Evolutionary conservation across 768 basidiomycete species (phyloP).

Genomic region (Tulasnella sp.): DNA sequence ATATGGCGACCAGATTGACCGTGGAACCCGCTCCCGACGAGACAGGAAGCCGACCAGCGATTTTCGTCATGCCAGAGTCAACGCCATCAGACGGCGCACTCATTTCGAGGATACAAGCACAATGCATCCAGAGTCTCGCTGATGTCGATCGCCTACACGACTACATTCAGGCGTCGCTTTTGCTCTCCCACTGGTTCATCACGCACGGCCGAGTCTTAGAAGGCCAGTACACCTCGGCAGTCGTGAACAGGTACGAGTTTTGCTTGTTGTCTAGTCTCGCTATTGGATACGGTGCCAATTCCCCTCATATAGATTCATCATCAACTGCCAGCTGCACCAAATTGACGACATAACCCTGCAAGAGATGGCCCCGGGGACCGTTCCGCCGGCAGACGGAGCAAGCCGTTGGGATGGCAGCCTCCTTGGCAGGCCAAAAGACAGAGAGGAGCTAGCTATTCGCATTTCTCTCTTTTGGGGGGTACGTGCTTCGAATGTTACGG

Average conservation of each 20-base stretch:
- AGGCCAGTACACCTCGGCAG: conserved; percentile 18
- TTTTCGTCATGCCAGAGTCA: not conserved
- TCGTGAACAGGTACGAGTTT: not conserved
- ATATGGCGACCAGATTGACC: not conserved
- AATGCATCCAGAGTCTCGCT: not conserved
- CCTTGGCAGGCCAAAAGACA: conserved; percentile 15
- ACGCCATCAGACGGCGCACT: not conserved
- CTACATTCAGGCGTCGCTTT: conserved; percentile 31
- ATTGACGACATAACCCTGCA: not conserved
- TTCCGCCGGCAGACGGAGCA: not conserved
- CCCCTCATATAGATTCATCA: not conserved
- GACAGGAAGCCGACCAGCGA: not conserved
- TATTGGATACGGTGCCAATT: not conserved
- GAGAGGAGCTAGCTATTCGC: conserved; percentile 18
- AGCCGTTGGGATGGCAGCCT: conserved; percentile 23
- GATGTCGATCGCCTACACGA: conserved; percentile 27
- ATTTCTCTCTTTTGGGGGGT: conserved; percentile 26
- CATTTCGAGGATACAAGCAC: not conserved
- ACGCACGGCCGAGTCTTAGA: conserved; percentile 28
- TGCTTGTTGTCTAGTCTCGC: not conserved
- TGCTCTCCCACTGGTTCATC: conserved; percentile 30
- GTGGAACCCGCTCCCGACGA: not conserved
- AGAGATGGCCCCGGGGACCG: not conserved
- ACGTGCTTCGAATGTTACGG: not conserved
- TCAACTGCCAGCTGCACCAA: conserved; percentile 24